phyloP scores from a whole-genome alignment of 805 yeast species.

The Metschnikowia gruessii region DNA sequence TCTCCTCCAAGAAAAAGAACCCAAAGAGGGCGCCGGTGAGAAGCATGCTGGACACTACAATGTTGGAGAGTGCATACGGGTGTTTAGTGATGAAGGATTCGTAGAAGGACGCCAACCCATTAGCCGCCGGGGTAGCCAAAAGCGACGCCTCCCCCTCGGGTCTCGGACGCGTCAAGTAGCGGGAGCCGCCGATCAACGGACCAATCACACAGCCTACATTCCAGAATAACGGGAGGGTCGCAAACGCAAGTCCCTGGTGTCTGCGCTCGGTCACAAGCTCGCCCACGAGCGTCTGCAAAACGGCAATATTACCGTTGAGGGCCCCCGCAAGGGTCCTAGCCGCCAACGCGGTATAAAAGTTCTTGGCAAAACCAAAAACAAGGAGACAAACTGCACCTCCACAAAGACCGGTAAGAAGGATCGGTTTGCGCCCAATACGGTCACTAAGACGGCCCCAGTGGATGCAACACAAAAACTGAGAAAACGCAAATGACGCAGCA shows the following conservation, averaged over 20 bases:
- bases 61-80: constrained; percentile 41
- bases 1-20: constrained; percentile 38
- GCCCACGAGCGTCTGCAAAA: constrained; percentile 30
- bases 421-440: constrained; percentile 29
- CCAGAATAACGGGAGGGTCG: constrained; percentile 31
- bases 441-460: constrained; percentile 33
- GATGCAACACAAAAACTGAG: constrained; percentile 22
- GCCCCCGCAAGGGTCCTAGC: constrained; percentile 31
- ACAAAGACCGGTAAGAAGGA: constrained; percentile 25
- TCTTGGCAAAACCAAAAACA: constrained; percentile 29
- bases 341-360: constrained; percentile 28
- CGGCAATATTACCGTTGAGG: constrained; percentile 33
- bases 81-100: constrained; percentile 28
- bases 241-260: constrained; percentile 33
- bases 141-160: background rate
- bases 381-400: constrained; percentile 28
- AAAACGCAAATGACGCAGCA: constrained; percentile 20
- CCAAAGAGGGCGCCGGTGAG: constrained; percentile 28
- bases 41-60: constrained; percentile 31
- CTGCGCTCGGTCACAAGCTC: constrained; percentile 30
- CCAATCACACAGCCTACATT: constrained; percentile 33
- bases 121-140: background rate
- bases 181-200: constrained; percentile 33
- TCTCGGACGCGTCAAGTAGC: constrained; percentile 28
- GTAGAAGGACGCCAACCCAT: constrained; percentile 15